Evolutionary conservation across 73 alveolate genomes (phyloP).

Genomic region (Symbiodinium natans): DNA sequence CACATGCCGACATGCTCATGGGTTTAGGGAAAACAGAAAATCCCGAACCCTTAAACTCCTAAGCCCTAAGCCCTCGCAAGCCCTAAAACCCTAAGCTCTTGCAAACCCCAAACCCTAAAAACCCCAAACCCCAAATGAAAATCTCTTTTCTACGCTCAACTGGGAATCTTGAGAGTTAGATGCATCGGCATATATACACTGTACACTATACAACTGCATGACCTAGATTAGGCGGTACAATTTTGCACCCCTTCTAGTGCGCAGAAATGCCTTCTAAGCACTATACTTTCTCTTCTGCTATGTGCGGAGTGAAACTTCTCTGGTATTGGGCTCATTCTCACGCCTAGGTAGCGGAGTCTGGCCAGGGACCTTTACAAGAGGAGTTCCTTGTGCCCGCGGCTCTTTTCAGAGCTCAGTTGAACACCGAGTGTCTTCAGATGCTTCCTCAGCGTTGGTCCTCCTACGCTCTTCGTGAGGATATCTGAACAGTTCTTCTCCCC

Average conservation of each 20-base stretch:
- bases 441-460: neutral
- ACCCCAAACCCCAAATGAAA: no score
- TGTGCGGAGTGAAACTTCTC: neutral
- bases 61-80: no score
- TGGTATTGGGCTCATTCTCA: neutral
- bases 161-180: no score
- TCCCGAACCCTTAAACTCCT: no score
- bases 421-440: neutral
- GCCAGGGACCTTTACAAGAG: neutral
- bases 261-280: neutral
- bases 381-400: neutral
- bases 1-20: no score
- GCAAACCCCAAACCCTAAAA: no score
- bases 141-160: no score
- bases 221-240: neutral
- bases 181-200: no score
- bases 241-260: conserved; percentile 28
- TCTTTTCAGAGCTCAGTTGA: neutral
- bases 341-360: conserved; percentile 24
- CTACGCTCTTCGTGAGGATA: conserved; percentile 13
- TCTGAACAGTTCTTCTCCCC: neutral
- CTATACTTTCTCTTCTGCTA: neutral
- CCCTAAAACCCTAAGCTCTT: no score
- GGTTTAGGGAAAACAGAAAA: no score
- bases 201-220: no score